These are phyloP conservation scores for Scleroderma citrinum DNA, from an alignment of 768 basidiomycete genomes.

Conservation along the genomic window DNA sequence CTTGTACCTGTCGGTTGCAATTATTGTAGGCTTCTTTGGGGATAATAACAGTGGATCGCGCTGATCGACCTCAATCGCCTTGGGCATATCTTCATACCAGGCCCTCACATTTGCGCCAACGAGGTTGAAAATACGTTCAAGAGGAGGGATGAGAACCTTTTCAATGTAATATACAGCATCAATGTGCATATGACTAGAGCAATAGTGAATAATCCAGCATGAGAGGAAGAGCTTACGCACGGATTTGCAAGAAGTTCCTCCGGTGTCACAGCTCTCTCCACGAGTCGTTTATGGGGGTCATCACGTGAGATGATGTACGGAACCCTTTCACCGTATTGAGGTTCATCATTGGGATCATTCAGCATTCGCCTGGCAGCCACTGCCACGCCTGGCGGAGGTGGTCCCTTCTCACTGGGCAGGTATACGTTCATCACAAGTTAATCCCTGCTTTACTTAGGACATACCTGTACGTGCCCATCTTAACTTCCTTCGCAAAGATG, in stretches of 20 bases:
- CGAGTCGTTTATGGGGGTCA: conserved; percentile 55
- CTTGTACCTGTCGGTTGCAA: conserved; percentile 35
- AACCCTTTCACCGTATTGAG: conserved; percentile 90
- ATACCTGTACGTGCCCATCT: conserved; percentile 88
- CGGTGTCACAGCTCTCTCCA: conserved; percentile 72
- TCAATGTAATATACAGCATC: conserved; percentile 89
- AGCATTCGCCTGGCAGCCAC: conserved; percentile 75
- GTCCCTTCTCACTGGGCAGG: conserved; percentile 65
- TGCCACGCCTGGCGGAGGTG: conserved; percentile 88
- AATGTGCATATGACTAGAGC: conserved; percentile 57
- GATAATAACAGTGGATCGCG: conserved; percentile 29
- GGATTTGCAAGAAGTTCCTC: conserved; percentile 59
- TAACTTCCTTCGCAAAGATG: conserved; percentile 91
- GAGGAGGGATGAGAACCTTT: conserved; percentile 78
- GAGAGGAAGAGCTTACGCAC: conserved; percentile 31
- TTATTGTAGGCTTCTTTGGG: conserved; percentile 30
- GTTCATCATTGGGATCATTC: conserved; percentile 73
- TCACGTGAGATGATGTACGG: conserved; percentile 83
- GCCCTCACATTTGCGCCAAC: conserved; percentile 79
- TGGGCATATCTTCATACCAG: conserved; percentile 90
- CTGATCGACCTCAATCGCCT: conserved; percentile 37
- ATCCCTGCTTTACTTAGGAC: conserved; percentile 5
- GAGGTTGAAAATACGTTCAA: conserved; percentile 88
- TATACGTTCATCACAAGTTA: background rate
- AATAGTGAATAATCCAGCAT: background rate